These are phyloP conservation scores for Polygonum maritimum DNA, from an alignment of 148 eudicot species.

Conservation along the genomic window DNA sequence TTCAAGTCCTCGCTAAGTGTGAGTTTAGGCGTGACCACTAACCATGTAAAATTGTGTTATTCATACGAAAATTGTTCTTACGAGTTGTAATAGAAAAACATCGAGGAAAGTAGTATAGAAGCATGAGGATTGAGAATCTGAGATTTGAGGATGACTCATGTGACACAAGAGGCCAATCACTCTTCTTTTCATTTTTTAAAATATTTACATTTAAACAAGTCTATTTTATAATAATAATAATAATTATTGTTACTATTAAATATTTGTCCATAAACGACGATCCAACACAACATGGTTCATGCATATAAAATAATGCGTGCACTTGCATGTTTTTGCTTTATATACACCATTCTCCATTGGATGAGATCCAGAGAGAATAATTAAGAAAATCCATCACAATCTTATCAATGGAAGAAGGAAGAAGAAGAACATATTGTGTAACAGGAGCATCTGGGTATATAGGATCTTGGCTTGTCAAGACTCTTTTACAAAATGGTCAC, in stretches of 20 bases:
- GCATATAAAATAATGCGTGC: not conserved
- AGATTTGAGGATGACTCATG: not conserved
- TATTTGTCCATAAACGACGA: not conserved
- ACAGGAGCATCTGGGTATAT: slow-evolving; percentile 73
- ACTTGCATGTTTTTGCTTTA: not conserved
- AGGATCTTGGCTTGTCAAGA: slow-evolving; percentile 71
- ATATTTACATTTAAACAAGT: not conserved
- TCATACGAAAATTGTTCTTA: not conserved
- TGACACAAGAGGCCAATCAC: not conserved
- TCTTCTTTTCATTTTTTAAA: not conserved
- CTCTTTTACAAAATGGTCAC: slow-evolving; percentile 47
- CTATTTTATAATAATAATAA: not conserved
- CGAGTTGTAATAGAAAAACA: not conserved
- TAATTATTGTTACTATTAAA: not conserved
- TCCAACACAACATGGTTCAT: not conserved
- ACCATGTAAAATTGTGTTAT: too few relatives aligned
- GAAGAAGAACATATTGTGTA: slow-evolving; percentile 41
- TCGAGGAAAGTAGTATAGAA: not conserved
- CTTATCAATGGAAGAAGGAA: not conserved
- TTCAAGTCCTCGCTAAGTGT: too few relatives aligned
- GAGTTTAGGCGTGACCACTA: too few relatives aligned
- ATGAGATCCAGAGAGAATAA: not conserved
- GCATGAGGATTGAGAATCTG: too few relatives aligned
- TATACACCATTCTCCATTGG: not conserved
- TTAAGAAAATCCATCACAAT: too few relatives aligned